phyloP scores from a whole-genome alignment of 176 grass and related monocot species.

The Carex scoparia region DNA sequence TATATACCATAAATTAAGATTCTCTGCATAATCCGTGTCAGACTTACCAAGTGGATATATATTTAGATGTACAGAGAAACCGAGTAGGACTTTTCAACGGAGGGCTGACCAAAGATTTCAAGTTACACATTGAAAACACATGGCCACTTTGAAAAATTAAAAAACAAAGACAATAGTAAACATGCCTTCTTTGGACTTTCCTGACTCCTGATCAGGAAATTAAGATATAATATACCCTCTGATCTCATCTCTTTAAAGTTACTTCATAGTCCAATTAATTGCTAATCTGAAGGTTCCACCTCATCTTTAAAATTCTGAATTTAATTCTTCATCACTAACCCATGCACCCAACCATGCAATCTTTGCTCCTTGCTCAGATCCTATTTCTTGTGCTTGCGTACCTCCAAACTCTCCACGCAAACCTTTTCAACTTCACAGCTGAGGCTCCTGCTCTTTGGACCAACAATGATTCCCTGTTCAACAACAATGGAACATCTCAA shows the following conservation, averaged over 20 bases:
- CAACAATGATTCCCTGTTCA: neutral
- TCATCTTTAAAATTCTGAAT: neutral
- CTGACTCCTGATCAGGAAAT: no score
- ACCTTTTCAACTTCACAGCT: neutral
- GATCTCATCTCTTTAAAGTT: neutral
- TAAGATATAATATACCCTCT: neutral
- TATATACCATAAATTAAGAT: no score
- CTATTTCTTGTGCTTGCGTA: neutral
- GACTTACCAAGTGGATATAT: no score
- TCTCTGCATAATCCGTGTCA: no score
- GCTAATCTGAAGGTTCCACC: constrained; percentile 32
- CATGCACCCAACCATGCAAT: neutral
- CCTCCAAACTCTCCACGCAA: constrained; percentile 1
- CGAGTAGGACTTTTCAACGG: no score
- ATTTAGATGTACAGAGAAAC: no score
- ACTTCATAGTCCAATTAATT: neutral
- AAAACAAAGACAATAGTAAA: no score
- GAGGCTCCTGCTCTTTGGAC: neutral
- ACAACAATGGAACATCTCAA: neutral
- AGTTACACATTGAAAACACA: no score
- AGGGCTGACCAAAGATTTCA: no score
- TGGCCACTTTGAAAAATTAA: no score
- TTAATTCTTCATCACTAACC: neutral
- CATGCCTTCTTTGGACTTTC: neutral
- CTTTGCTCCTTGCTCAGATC: neutral